Base-by-base conservation (phyloP, 2,329 filamentous ascomycete species). In the Penicillium sp. region DNA sequence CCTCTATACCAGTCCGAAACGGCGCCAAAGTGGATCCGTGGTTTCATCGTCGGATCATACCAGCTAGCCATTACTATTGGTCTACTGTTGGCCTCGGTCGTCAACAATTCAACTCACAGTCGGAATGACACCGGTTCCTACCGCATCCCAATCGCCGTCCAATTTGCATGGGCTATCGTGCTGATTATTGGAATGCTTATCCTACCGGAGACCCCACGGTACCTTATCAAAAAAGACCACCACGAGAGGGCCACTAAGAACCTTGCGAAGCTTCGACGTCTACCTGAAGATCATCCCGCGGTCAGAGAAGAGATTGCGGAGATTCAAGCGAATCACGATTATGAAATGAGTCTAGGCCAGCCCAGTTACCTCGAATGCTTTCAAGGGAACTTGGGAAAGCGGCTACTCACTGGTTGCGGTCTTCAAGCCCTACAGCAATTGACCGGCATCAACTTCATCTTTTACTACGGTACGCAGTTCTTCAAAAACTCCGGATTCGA, bases 251-350 rank as follows among this genome's bases (percentile, higher is more conserved):
- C 88, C 26, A 77, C 81, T 52, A 60, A 70, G 6, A 71, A 81
- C 4, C 78, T 94, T 8, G 70, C 79, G 44, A 77, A 76, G 53
- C 79, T 94, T 28, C 85, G 88, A 63, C 85, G 85, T 50, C 81
- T 64, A 42, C 71, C 76, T 83, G 44, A 66, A 72, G 79, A 85
- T 48, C 87, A 84, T 17, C 78, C 83, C 53, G 86, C 82, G 66
- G 81, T 93, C 69, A 29, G 19, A 4, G 75, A 80, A 54, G 88
- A 95, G 71, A 77, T 93, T 40, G 77, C 84, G 32, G 88, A 94
- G 74, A 87, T 95, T 58, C 77, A 91, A 54, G 88, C 88, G 72
- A 94, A 93, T 75, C 81, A 91, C 69, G 85, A 87, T 70, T 88
- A 88, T 67, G 89, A 95, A 75, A 17, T 17, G 22, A 28, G 61